These are phyloP conservation scores for Cystobasidium slooffiae DNA, from an alignment of 1,284 basidiomycete species.

Conservation along the genomic window DNA sequence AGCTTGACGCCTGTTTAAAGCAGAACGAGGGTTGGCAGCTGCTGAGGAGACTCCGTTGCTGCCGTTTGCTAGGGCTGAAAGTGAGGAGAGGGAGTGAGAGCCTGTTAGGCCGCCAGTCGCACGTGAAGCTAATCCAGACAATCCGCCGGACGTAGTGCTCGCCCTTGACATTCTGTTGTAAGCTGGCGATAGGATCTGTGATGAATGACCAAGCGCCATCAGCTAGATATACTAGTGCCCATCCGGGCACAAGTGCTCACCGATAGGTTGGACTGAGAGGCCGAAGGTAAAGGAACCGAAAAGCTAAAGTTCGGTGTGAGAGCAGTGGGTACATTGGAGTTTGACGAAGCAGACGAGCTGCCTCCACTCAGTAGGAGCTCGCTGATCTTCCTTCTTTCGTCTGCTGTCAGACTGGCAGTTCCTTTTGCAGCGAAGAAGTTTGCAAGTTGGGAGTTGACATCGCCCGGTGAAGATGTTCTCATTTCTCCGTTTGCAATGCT, in stretches of 20 bases:
- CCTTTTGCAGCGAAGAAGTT: constrained; percentile 41
- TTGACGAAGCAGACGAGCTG: neutral
- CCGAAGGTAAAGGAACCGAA: constrained; percentile 7
- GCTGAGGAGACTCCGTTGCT: constrained; percentile 1
- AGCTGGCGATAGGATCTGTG: constrained; percentile 36
- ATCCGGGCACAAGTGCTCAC: constrained; percentile 2
- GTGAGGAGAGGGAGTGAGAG: constrained; percentile 32
- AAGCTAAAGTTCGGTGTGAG: constrained; percentile 42
- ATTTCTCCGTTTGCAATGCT: neutral
- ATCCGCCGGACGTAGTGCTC: constrained; percentile 1
- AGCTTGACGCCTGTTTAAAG: constrained; percentile 20
- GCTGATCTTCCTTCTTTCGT: constrained; percentile 32
- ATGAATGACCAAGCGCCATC: neutral
- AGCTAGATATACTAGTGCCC: neutral
- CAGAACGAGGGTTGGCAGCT: constrained; percentile 36
- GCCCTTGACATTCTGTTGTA: constrained; percentile 18
- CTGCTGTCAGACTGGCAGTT: constrained; percentile 27
- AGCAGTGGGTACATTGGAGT: constrained; percentile 25
- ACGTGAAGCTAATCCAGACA: constrained; percentile 3
- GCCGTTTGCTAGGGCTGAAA: constrained; percentile 24
- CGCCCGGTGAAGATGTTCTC: constrained; percentile 13
- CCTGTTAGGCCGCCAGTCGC: constrained; percentile 25
- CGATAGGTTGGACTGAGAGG: constrained; percentile 20
- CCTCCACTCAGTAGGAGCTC: constrained; percentile 28
- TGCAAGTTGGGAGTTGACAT: constrained; percentile 37